Base-by-base conservation (phyloP, 169 alveolate species). In the Blepharisma undulans region DNA sequence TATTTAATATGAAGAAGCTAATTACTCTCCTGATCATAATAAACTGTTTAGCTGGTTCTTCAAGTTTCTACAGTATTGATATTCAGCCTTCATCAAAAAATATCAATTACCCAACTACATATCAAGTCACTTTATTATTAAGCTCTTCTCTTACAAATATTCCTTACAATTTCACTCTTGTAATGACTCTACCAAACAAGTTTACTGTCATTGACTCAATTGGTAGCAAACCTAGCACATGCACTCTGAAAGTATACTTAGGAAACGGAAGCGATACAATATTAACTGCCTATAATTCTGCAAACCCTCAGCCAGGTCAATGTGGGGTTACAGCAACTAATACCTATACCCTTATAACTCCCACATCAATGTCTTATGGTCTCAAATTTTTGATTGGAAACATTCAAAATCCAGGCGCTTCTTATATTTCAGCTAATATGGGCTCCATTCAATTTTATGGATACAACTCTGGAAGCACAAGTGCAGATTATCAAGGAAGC, bases 241-340 rank as follows among this genome's bases (percentile, higher is more conserved):
- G 89, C 33, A 2, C 18, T 22, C 12, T 82, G n/a, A 6, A 19
- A 32, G 89, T 21, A 8, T 6, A 34, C 18, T 10, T 33, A 14
- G 89, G 60, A 30, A 16, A 21, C 7, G n/a, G 10, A 8, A 14
- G 27, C 7, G 16, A 74, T 29, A 25, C 33, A 10, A 8, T 8
- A 8, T 25, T 82, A 32, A 82, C 89, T 36, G 32, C 36, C 5
- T 82, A 82, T n/a, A 30, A 30, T 78, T 48, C 89, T 0, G 7
- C 30, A 60, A 82, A 82, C 29, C 89, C 89, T 6, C 66, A 48
- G 14, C 18, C 10, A 19, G 89, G 78, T 18, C 89, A 82, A 60
- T 82, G 89, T 8, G 89, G 89, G n/a, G 76, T 82, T 36, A 12
- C 89, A 6, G 29, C 61, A 22, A 8, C 89, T 32, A 60, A 34